These are phyloP conservation scores for Pythium coloratum DNA, from an alignment of 352 stramenopile species.

Conservation along the genomic window DNA sequence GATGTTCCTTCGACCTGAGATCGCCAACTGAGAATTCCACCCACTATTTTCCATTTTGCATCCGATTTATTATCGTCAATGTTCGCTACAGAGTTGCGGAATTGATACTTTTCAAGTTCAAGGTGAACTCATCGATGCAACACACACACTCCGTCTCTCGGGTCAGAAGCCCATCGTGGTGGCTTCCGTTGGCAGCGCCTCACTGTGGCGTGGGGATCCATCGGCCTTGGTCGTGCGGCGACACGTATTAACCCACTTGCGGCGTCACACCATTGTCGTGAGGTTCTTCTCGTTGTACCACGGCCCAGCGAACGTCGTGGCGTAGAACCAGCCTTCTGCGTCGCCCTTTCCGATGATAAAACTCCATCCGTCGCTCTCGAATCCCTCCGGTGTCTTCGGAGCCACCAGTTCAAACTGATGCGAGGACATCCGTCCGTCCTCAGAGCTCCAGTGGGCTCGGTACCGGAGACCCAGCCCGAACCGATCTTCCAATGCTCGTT, in stretches of 20 bases:
- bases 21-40: no score
- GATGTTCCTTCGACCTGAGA: no score
- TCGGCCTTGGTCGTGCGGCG: conserved; percentile 6
- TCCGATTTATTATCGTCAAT: background rate
- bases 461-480: conserved; percentile 29
- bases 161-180: background rate
- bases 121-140: background rate
- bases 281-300: conserved; percentile 34
- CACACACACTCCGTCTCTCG: no score
- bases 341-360: conserved; percentile 36
- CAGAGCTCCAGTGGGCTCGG: conserved; percentile 27
- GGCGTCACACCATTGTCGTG: conserved; percentile 28
- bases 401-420: conserved; percentile 29
- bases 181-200: background rate
- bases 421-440: conserved; percentile 30
- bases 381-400: conserved; percentile 21
- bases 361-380: conserved; percentile 30
- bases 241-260: conserved; percentile 28
- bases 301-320: conserved; percentile 31
- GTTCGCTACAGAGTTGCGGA: background rate
- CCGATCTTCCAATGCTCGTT: conserved; percentile 36
- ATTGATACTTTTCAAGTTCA: background rate
- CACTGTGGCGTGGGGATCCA: conserved; percentile 7
- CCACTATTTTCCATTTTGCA: background rate
- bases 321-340: conserved; percentile 43